Evolutionary conservation across 768 basidiomycete species (phyloP).

Genomic region (Naganishia randhawae): DNA sequence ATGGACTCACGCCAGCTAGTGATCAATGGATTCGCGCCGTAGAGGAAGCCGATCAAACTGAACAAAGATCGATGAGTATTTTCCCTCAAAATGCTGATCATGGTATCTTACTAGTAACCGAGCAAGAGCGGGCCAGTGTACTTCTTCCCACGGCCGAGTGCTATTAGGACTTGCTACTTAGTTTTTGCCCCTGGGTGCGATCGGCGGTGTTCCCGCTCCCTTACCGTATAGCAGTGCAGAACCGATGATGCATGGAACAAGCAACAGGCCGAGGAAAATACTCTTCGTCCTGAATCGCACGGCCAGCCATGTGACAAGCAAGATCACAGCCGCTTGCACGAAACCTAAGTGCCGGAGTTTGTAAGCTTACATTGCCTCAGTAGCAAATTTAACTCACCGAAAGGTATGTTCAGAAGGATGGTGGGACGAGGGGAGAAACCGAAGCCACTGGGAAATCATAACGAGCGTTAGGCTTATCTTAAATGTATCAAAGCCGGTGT

Average conservation of each 20-base stretch:
- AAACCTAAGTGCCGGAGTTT: constrained; percentile 31
- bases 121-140: constrained; percentile 36
- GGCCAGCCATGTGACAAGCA: constrained; percentile 37
- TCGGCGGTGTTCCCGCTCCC: constrained; percentile 37
- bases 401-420: constrained; percentile 40
- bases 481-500: not conserved
- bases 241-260: constrained; percentile 40
- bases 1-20: constrained; percentile 1
- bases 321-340: constrained; percentile 42
- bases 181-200: not conserved
- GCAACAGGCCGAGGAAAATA: constrained; percentile 32
- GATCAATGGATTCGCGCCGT: constrained; percentile 41
- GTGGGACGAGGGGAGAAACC: constrained; percentile 30
- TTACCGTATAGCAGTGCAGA: constrained; percentile 39
- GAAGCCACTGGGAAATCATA: constrained; percentile 27
- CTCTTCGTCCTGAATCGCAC: constrained; percentile 39
- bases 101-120: constrained; percentile 40
- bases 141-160: constrained; percentile 21
- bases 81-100: not conserved
- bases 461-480: not conserved
- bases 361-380: not conserved
- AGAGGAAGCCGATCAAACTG: constrained; percentile 43
- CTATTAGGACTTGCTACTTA: not conserved
- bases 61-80: not conserved
- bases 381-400: constrained; percentile 34